phyloP scores from a whole-genome alignment of 257 asterid species.

The Solanum sitiens region DNA sequence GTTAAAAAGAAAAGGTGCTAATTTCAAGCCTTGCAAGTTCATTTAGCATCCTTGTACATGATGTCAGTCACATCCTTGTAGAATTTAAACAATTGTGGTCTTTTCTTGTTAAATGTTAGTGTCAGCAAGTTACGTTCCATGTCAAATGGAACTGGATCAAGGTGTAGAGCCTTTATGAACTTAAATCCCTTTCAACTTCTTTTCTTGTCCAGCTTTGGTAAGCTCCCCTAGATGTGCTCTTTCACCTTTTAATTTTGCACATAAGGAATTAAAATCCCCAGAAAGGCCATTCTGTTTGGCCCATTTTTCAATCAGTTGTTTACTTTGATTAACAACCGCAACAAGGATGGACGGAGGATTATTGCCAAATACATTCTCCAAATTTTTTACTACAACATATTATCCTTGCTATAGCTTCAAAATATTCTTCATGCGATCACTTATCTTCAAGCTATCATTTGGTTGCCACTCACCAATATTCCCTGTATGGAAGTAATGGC shows the following conservation, averaged over 20 bases:
- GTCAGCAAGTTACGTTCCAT: slow-evolving; percentile 89
- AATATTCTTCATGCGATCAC: slow-evolving; percentile 94
- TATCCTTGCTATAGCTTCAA: slow-evolving; percentile 97
- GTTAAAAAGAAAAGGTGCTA: neutral
- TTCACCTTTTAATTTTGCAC: slow-evolving; percentile 38
- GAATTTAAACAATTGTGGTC: slow-evolving; percentile 80
- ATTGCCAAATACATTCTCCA: slow-evolving; percentile 69
- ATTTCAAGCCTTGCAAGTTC: slow-evolving; percentile 2
- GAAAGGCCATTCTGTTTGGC: slow-evolving; percentile 19
- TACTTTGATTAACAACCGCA: slow-evolving; percentile 57
- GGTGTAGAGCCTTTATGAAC: slow-evolving; percentile 55
- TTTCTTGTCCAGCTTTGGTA: slow-evolving; percentile 49
- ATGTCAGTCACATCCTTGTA: slow-evolving; percentile 68
- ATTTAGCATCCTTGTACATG: slow-evolving; percentile 64
- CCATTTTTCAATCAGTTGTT: slow-evolving; percentile 61
- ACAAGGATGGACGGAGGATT: neutral
- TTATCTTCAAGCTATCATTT: slow-evolving; percentile 76
- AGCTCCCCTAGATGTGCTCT: slow-evolving; percentile 62
- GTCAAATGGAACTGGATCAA: slow-evolving; percentile 87
- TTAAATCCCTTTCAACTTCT: slow-evolving; percentile 93
- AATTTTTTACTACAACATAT: slow-evolving; percentile 93
- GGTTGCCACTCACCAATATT: slow-evolving; percentile 94
- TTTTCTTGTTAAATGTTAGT: slow-evolving; percentile 9
- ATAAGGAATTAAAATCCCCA: slow-evolving; percentile 57
- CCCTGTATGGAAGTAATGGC: slow-evolving; percentile 22